Percentiles rank a stretch among this genome's conserved stretches.
These are phyloP conservation scores for Elsinoe necatrix DNA, from an alignment of 2,329 filamentous ascomycete species.

Conservation along the genomic window DNA sequence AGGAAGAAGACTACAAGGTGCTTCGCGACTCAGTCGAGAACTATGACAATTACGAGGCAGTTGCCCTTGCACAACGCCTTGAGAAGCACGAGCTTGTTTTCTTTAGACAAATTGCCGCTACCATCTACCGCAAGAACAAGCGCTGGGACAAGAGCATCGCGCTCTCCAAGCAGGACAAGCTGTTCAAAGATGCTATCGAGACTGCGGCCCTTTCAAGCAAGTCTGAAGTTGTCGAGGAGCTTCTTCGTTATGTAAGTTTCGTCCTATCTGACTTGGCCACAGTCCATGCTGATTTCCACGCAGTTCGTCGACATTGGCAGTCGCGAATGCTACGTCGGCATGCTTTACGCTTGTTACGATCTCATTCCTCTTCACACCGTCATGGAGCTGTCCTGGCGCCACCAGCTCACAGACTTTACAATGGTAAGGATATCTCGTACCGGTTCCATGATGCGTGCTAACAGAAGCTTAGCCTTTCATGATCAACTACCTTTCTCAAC, in stretches of 20 bases:
- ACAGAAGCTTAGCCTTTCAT: conserved; percentile 61
- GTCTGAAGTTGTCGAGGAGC: conserved; percentile 84
- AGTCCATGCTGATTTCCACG: conserved; percentile 28
- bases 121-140: conserved; percentile 99
- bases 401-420: conserved; percentile 89
- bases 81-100: conserved; percentile 98
- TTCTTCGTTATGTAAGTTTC: conserved; percentile 89
- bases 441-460: conserved; percentile 14
- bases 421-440: conserved; percentile 49
- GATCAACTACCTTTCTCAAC: conserved; percentile 94
- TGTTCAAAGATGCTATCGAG: conserved; percentile 99
- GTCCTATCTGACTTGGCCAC: background rate
- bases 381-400: conserved; percentile 93
- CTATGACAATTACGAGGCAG: conserved; percentile 97
- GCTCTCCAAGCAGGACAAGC: conserved; percentile 96
- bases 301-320: conserved; percentile 99
- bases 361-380: conserved; percentile 88
- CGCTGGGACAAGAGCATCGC: conserved; percentile 98
- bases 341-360: conserved; percentile 98
- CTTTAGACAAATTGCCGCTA: conserved; percentile 97
- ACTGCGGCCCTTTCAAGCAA: conserved; percentile 89
- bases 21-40: conserved; percentile 95
- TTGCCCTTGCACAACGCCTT: conserved; percentile 80
- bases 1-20: conserved; percentile 99
- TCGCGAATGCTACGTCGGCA: conserved; percentile 98